Base-by-base conservation (phyloP, 345 rosid species). In the Eucalyptus coolabah region DNA sequence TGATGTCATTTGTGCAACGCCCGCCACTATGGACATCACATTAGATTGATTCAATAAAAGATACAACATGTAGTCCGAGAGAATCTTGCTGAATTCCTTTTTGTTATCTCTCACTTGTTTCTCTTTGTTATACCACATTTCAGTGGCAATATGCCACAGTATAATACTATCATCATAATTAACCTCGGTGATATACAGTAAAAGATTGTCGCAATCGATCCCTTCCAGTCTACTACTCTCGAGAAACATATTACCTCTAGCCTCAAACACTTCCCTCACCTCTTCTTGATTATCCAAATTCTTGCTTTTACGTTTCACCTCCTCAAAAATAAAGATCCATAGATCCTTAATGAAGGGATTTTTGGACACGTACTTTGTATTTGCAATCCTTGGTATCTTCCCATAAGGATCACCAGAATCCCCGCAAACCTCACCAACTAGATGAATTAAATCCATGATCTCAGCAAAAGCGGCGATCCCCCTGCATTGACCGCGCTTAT, bases 81-180 rank as follows among this genome's bases (percentile, higher is more conserved):
- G 40, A 4, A 67, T 32, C 40, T 67, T 67, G 4, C 80, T 16
- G 6, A 8, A 16, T 32, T 67, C 80, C 23, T 23, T 67, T 67
- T 7, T 0, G 3, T 32, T 0, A 8, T 32, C 0, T 32, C 21
- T 16, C 2, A 4, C 47, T 17, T 0, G 40, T 32, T 67, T 16
- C 40, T n/a, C 80, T 8, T 2, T 67, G 21, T 32, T 67, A 6
- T 67, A 16, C 12, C 9, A 63, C 6, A 63, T 63, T 30, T 63
- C 18, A 14, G 72, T 63, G 1, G 34, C 72, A 6, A 63, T 0
- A 63, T 63, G 72, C 72, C 72, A 63, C 3, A 30, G 0, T 63
- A 7, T 14, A 30, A 30, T 63, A n/a, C 9, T 30, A 0, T 4
- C 9, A 0, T 6, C 34, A 1, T 30, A 63, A 63, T 13, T 14